Conservation (phyloP, 208 protist species). For the Leishmania arabica region DNA sequence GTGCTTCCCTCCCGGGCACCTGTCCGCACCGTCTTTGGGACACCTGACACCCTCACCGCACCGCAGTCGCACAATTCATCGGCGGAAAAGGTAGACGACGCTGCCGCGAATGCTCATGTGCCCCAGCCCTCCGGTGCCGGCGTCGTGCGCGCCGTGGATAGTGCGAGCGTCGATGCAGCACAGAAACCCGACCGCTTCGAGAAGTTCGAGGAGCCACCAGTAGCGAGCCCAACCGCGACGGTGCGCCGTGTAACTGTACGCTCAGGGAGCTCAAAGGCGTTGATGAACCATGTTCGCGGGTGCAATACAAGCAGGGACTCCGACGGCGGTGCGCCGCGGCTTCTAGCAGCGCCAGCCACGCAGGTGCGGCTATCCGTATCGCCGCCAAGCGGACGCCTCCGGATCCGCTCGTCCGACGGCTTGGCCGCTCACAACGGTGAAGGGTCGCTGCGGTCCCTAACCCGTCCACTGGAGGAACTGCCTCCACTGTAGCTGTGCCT, state of each 20-base stretch:
- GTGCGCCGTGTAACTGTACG: constrained; percentile 25
- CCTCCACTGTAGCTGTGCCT: constrained; percentile 17
- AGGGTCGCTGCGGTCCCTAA: not conserved
- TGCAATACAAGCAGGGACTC: not conserved
- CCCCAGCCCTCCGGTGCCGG: not conserved
- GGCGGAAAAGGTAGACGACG: not conserved
- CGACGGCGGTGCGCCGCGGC: constrained; percentile 4
- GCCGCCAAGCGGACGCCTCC: not conserved
- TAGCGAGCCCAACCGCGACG: constrained; percentile 27
- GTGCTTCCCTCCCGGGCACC: not conserved
- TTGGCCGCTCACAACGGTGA: not conserved
- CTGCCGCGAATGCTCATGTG: not conserved
- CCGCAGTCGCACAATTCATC: not conserved
- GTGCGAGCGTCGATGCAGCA: no score
- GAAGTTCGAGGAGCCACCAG: constrained; percentile 20
- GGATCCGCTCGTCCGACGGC: not conserved
- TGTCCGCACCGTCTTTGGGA: not conserved
- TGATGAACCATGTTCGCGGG: not conserved
- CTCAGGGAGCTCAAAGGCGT: constrained; percentile 4
- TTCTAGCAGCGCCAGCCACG: constrained; percentile 2
- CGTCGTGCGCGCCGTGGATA: not conserved
- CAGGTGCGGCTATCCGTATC: constrained; percentile 3
- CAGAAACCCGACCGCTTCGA: constrained; percentile 18
- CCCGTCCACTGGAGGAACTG: constrained; percentile 12
- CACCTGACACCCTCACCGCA: not conserved